Percentiles rank a stretch among this genome's conserved stretches.
Conservation (phyloP, 2,329 filamentous ascomycete genomes). For the Apiospora marii region DNA sequence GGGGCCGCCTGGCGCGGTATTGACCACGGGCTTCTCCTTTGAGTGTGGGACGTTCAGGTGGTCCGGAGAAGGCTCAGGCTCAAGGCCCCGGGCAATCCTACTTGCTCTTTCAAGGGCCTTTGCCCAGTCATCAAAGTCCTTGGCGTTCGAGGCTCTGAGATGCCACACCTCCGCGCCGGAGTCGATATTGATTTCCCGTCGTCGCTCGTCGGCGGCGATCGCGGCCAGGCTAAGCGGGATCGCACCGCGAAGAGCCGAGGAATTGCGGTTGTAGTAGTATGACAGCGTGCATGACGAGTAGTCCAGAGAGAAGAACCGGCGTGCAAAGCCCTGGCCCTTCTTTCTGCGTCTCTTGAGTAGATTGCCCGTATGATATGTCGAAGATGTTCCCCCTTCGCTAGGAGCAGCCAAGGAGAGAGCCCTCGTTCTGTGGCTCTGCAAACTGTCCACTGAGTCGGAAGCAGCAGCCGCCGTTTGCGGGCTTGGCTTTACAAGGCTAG, state of each 20-base stretch:
- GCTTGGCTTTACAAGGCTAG: conserved; percentile 60
- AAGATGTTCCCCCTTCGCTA: conserved; percentile 54
- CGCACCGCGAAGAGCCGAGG: conserved; percentile 88
- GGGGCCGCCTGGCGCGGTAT: conserved; percentile 39
- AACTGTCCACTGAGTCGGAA: conserved; percentile 67
- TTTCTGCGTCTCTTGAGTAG: conserved; percentile 91
- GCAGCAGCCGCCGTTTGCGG: conserved; percentile 53
- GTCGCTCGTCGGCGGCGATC: conserved; percentile 86
- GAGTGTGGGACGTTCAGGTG: conserved; percentile 25
- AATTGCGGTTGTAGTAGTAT: conserved; percentile 95
- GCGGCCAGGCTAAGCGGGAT: conserved; percentile 92
- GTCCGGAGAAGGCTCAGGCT: conserved; percentile 43
- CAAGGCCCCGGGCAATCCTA: conserved; percentile 65
- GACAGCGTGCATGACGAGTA: conserved; percentile 93
- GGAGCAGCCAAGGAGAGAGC: conserved; percentile 59
- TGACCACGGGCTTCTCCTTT: conserved; percentile 32
- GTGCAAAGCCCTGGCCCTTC: conserved; percentile 90
- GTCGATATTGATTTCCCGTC: conserved; percentile 93
- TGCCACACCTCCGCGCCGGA: conserved; percentile 98
- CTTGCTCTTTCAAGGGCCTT: conserved; percentile 84
- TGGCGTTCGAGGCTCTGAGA: conserved; percentile 79
- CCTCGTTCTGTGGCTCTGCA: conserved; percentile 60
- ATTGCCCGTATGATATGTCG: conserved; percentile 80
- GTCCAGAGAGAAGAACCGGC: conserved; percentile 94
- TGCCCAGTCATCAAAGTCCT: conserved; percentile 90